phyloP scores from a whole-genome alignment of 2,329 filamentous ascomycete species.

The Didymosphaeria variabile region DNA sequence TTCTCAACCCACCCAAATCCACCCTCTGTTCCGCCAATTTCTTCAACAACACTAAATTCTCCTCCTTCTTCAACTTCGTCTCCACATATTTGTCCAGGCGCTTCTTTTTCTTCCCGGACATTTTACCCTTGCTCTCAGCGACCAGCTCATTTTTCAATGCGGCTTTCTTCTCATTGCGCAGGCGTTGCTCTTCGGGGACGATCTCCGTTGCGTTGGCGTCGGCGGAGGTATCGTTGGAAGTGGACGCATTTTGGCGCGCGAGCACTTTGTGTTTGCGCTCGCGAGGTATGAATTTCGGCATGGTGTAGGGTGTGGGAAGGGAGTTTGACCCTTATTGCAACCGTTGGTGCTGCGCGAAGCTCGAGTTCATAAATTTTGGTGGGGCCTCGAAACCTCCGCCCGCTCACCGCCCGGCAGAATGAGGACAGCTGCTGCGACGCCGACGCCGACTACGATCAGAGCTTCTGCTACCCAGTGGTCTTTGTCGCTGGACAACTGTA shows the following conservation, averaged over 20 bases:
- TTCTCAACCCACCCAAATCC: constrained; percentile 82
- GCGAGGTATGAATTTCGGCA: constrained; percentile 59
- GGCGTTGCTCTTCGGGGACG: constrained; percentile 59
- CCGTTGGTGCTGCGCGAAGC: not conserved
- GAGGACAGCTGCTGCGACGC: constrained; percentile 54
- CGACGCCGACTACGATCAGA: too few relatives aligned
- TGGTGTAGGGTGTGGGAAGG: constrained; percentile 26
- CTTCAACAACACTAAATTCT: constrained; percentile 83
- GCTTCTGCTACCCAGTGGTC: not conserved
- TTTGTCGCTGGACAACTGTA: not conserved
- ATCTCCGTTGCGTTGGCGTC: constrained; percentile 65
- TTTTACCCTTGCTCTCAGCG: constrained; percentile 62
- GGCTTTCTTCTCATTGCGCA: constrained; percentile 62
- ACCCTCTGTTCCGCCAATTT: constrained; percentile 81
- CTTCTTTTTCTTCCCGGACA: constrained; percentile 73
- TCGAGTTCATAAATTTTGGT: constrained; percentile 8
- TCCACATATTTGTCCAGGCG: constrained; percentile 78
- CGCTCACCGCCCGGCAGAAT: constrained; percentile 14
- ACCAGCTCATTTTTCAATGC: constrained; percentile 64
- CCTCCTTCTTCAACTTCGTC: constrained; percentile 92
- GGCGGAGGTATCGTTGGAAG: constrained; percentile 44
- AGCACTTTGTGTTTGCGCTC: constrained; percentile 70
- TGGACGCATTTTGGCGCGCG: constrained; percentile 57
- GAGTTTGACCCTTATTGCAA: constrained; percentile 5
- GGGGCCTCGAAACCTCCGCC: constrained; percentile 1